phyloP scores from a whole-genome alignment of 2,329 filamentous ascomycete species.

The Exophiala phaeomuriformis region DNA sequence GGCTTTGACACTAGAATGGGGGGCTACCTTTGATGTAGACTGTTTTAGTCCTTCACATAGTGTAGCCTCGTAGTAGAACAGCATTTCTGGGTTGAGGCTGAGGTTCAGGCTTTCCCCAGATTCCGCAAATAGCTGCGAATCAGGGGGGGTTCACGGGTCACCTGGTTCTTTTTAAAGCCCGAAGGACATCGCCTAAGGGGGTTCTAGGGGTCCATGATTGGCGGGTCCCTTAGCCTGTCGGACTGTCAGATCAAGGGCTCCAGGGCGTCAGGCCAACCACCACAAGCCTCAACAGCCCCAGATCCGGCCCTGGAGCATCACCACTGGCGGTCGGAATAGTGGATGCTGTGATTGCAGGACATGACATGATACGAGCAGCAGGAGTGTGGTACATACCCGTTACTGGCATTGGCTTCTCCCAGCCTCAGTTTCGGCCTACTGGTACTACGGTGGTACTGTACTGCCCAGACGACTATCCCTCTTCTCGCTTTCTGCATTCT shows the following conservation, averaged over 20 bases:
- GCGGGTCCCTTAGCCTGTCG: constrained; percentile 1
- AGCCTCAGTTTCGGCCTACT: too few species aligned
- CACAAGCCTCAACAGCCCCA: neutral
- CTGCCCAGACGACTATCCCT: neutral
- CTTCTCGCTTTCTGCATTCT: neutral
- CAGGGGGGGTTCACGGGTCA: neutral
- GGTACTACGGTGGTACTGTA: too few species aligned
- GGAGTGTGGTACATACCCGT: too few species aligned
- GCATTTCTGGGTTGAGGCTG: neutral
- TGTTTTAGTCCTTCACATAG: neutral
- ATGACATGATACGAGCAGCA: too few species aligned
- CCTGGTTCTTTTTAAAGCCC: neutral
- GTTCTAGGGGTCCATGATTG: constrained; percentile 4
- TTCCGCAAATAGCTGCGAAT: constrained; percentile 17
- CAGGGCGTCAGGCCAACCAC: neutral
- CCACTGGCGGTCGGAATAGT: too few species aligned
- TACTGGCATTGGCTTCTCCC: too few species aligned
- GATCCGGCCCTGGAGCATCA: neutral
- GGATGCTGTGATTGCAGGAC: too few species aligned
- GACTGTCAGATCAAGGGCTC: neutral
- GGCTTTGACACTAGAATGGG: too few species aligned
- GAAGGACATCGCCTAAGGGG: neutral
- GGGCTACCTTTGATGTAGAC: too few species aligned
- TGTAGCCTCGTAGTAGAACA: neutral
- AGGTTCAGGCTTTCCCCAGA: constrained; percentile 7